Evolutionary conservation across 225 moss, liverwort and hornwort species (phyloP).

Genomic region (Anthoceros angustus): DNA sequence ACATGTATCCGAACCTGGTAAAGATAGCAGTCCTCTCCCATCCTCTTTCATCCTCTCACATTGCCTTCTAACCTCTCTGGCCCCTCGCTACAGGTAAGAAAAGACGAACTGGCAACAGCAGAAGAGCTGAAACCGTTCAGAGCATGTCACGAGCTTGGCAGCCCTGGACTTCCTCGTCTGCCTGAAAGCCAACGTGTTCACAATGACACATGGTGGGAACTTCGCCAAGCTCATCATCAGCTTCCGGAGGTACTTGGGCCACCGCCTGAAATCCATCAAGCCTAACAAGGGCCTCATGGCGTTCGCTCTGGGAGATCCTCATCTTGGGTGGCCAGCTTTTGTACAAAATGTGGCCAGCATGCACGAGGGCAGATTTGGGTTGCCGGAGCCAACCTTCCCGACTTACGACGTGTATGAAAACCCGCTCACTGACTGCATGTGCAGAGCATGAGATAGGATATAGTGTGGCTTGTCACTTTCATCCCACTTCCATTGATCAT

Average conservation of each 20-base stretch:
- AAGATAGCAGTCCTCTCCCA: background rate
- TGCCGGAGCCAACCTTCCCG: conserved; percentile 34
- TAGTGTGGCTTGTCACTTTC: too few species aligned
- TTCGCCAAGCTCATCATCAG: conserved; percentile 39
- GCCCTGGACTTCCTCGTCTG: conserved; percentile 37
- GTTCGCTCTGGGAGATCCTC: conserved; percentile 28
- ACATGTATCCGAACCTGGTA: conserved; percentile 44
- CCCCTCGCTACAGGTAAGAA: conserved; percentile 13
- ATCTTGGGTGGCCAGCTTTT: conserved; percentile 23
- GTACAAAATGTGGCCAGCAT: conserved; percentile 20
- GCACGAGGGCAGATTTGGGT: conserved; percentile 31
- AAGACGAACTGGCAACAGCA: conserved; percentile 19
- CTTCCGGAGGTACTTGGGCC: conserved; percentile 17
- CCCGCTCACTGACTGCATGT: conserved; percentile 41
- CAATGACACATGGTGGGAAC: conserved; percentile 52
- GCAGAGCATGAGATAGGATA: conserved; percentile 6
- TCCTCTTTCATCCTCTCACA: background rate
- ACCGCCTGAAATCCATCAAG: background rate
- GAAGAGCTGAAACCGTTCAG: conserved; percentile 16
- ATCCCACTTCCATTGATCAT: too few species aligned
- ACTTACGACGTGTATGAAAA: conserved; percentile 41
- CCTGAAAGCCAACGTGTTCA: conserved; percentile 35
- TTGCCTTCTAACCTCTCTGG: background rate
- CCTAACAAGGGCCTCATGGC: conserved; percentile 31
- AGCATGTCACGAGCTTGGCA: conserved; percentile 29